Evolutionary conservation across 305 asterid species (phyloP).

Genomic region (Rubia peregrina): DNA sequence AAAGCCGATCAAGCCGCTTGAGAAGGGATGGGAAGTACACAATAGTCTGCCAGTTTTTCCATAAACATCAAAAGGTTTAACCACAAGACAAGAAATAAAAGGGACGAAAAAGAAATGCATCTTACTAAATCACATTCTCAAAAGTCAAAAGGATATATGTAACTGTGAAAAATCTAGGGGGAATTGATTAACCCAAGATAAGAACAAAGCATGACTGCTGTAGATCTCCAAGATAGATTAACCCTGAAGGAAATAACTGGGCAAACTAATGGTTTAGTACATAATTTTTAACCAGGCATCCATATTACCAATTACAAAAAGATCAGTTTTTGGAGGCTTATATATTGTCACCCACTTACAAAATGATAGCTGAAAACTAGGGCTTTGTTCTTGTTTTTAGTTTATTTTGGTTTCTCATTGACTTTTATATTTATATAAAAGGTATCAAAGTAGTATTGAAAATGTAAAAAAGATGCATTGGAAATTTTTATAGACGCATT

Average conservation of each 20-base stretch:
- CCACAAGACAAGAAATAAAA: conserved; percentile 5
- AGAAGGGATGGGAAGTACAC: conserved; percentile 71
- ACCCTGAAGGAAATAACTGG: background rate
- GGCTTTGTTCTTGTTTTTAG: too few relatives aligned
- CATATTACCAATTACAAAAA: background rate
- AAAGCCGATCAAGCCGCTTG: conserved; percentile 89
- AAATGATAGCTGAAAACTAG: too few relatives aligned
- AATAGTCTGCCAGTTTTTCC: conserved; percentile 57
- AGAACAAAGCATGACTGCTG: background rate
- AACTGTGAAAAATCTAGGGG: background rate
- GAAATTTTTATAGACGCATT: too few relatives aligned
- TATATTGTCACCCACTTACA: background rate
- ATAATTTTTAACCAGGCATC: background rate
- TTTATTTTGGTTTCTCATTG: too few relatives aligned
- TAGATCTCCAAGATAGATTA: background rate
- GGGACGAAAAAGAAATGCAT: background rate
- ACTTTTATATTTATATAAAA: too few relatives aligned
- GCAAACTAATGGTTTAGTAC: background rate
- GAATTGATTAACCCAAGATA: background rate
- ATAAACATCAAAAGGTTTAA: conserved; percentile 28
- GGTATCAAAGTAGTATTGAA: too few relatives aligned
- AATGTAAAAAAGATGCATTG: too few relatives aligned
- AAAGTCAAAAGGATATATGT: too few relatives aligned
- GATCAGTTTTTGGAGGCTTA: background rate
- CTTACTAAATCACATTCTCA: too few relatives aligned